Base-by-base conservation (phyloP, 768 basidiomycete species). In the Rhodotorula sphaerocarpa region DNA sequence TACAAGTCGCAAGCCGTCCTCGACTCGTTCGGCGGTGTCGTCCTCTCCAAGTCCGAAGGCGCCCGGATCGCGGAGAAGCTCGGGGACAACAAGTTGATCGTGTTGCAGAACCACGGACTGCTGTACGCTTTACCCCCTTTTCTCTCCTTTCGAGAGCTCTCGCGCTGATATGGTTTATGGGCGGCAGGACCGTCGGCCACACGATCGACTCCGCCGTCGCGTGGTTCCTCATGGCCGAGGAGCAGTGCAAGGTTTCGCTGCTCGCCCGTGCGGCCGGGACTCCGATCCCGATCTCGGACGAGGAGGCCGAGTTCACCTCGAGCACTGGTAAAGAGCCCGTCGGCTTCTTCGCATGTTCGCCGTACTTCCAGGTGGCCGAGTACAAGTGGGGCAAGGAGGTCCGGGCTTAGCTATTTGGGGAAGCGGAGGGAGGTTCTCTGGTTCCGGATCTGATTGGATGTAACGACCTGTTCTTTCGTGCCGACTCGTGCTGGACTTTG, bases 21-120 rank as follows among this genome's bases (percentile, higher is more conserved):
- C 66, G 72, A 72, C 34, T 75, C 79, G 45, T 80, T 78, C 61
- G 79, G 78, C 61, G 81, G 81, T 28, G 76, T 82, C 10, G 80
- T 82, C 23, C 72, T 81, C 23, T 77, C 76, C 20, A 65, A 74
- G 11, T 76, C 77, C 45, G 81, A 82, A 73, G 79, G 79, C 18
- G 67, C 71, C 46, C 74, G 78, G 39, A 82, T 82, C 57, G 79
- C 79, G 12, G 67, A 72, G 14, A 55, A 61, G 10, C 56, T 73
- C 21, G 70, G 70, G 28, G 41, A 66, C 25, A 70, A 65, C 47
- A 71, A 71, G 50, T 70, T 72, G 18, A 46, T 72, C 53, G 70
- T 74, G 50, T 48, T 74, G 34, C 70, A 71, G 52, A 73, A 72
- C 59, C 73, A 74, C 59, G 73, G 73, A 1, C 20, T 73, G 5